Percentiles rank a stretch among this genome's conserved stretches.
Conservation (phyloP, 2,329 filamentous ascomycete genomes). For the Cercospora sojina region DNA sequence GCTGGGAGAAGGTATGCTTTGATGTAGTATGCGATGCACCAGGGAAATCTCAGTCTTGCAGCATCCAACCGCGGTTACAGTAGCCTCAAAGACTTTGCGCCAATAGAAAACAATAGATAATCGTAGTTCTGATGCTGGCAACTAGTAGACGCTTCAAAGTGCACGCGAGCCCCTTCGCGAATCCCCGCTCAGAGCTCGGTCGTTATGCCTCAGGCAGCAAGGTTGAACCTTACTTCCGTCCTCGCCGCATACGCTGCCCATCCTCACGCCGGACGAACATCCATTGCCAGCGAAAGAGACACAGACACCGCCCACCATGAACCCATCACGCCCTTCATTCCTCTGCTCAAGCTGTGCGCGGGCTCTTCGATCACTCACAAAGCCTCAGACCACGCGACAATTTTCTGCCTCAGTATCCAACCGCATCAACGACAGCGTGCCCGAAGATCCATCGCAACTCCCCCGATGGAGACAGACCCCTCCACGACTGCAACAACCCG, state of each 20-base stretch:
- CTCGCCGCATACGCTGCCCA: not conserved
- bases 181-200: not conserved
- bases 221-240: conserved; percentile 3
- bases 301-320: conserved; percentile 18
- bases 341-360: conserved; percentile 37
- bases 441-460: conserved; percentile 29
- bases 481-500: conserved; percentile 48
- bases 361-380: conserved; percentile 21
- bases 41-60: not conserved
- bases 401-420: conserved; percentile 27
- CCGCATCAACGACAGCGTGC: conserved; percentile 13
- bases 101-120: not conserved
- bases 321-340: conserved; percentile 28
- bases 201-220: not conserved
- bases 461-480: conserved; percentile 55
- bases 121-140: not conserved
- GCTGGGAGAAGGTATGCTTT: not conserved
- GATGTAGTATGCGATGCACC: not conserved
- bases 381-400: conserved; percentile 4
- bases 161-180: conserved; percentile 1
- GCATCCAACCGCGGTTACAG: not conserved
- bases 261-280: not conserved
- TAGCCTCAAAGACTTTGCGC: not conserved
- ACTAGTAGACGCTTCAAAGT: not conserved
- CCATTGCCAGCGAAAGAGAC: not conserved